Conservation (phyloP, 2,329 filamentous ascomycete species). For the Fusarium circinatum region DNA sequence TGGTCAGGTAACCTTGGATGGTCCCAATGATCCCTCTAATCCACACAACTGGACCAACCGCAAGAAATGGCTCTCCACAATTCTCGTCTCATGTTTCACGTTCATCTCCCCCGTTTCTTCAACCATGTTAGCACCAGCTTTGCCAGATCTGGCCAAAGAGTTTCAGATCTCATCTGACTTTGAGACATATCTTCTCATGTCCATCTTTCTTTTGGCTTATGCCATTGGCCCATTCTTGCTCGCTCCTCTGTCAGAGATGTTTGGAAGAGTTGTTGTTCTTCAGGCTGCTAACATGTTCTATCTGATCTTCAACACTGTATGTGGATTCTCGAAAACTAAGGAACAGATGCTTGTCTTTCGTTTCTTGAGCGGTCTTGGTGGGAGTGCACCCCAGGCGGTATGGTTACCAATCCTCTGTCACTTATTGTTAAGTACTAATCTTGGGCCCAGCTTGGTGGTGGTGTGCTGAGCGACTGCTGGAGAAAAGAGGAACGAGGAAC, state of each 20-base stretch:
- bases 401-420: background rate
- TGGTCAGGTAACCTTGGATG: slow-evolving; percentile 55
- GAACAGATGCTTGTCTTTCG: slow-evolving; percentile 61
- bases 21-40: slow-evolving; percentile 53
- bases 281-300: slow-evolving; percentile 61
- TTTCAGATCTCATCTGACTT: slow-evolving; percentile 56
- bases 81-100: slow-evolving; percentile 54
- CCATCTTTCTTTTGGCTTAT: slow-evolving; percentile 68
- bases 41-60: slow-evolving; percentile 58
- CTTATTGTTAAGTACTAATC: too few relatives aligned
- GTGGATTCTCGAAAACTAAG: slow-evolving; percentile 58
- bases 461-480: slow-evolving; percentile 60
- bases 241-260: slow-evolving; percentile 63
- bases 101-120: slow-evolving; percentile 68
- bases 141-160: slow-evolving; percentile 56
- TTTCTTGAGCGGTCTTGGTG: slow-evolving; percentile 59
- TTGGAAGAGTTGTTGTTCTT: slow-evolving; percentile 58
- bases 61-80: slow-evolving; percentile 50
- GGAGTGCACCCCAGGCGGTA: slow-evolving; percentile 58
- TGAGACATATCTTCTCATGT: slow-evolving; percentile 63
- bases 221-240: slow-evolving; percentile 63
- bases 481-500: slow-evolving; percentile 53
- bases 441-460: slow-evolving; percentile 51
- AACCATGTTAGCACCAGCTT: slow-evolving; percentile 60
- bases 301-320: slow-evolving; percentile 64